Percentiles rank a stretch among this genome's conserved stretches.
Evolutionary conservation across 2,329 filamentous ascomycete genomes (phyloP).

Genomic region (Dactylellina drechsleri): DNA sequence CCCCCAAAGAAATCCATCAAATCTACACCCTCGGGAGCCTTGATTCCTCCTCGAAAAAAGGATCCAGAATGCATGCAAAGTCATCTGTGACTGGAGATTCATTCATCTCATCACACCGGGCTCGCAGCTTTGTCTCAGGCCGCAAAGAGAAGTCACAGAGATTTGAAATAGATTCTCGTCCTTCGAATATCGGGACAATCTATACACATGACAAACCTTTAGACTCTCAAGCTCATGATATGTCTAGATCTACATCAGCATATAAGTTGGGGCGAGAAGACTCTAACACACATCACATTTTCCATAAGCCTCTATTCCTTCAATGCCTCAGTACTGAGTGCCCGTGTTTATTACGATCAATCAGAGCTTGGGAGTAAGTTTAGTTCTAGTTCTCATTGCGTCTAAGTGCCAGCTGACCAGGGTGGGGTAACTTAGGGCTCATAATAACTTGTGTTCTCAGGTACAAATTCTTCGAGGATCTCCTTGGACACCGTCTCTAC

Average conservation of each 20-base stretch:
- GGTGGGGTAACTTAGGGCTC: constrained; percentile 10
- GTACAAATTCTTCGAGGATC: constrained; percentile 7
- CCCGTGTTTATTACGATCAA: constrained; percentile 16
- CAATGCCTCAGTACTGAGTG: constrained; percentile 26
- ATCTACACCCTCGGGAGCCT: constrained; percentile 12
- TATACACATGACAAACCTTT: too few relatives aligned
- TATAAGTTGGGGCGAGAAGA: too few relatives aligned
- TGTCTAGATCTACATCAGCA: neutral
- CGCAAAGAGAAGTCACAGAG: neutral
- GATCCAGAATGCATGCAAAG: neutral
- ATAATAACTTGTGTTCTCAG: constrained; percentile 23
- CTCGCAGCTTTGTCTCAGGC: neutral
- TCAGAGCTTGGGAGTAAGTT: constrained; percentile 35
- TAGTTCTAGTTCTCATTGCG: neutral
- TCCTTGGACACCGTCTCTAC: constrained; percentile 14
- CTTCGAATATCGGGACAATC: neutral
- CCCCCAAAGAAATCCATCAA: constrained; percentile 1
- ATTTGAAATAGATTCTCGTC: constrained; percentile 12
- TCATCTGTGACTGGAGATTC: neutral
- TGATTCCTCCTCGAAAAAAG: neutral
- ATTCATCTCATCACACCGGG: neutral
- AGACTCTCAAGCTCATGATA: neutral
- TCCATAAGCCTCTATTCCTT: constrained; percentile 13
- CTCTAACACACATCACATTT: neutral
- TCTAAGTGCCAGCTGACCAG: constrained; percentile 1